Evolutionary conservation across 2,329 filamentous ascomycete genomes (phyloP), one percentile per base, ranked within the genome.

Genomic region (Lasiodiplodia hormozganensis): DNA sequence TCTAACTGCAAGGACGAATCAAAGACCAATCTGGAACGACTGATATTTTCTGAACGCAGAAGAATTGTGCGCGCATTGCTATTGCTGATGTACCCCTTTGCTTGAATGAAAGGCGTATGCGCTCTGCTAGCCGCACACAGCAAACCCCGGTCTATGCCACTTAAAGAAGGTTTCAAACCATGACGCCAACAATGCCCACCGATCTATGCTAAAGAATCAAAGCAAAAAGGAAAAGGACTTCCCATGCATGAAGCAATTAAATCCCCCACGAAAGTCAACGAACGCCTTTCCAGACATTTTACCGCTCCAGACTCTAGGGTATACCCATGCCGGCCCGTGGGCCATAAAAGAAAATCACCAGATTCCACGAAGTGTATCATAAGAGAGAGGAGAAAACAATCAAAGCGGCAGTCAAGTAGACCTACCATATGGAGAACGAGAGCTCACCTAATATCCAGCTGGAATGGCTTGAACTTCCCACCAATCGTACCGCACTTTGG

Each of bases 381-480:
- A 49, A 56, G 34, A 36, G 31, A 58, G 31, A 67, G 53, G 36
- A 28, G 34, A 16, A 47, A 36, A 52, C n/a, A 65, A 38, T 52
- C 25, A 38, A 23, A 31, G 49, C 54, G 23, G 62, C 36, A 21
- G 38, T 57, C 28, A 49, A 36, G 11, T 14, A 28, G 51, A 68
- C 56, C 57, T 68, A 62, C 57, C 49, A 38, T 49, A 18, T 31
- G 23, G 25, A 47, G 47, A 38, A 23, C 21, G n/a, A 60, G 16
- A 38, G 38, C 68, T 88, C 82, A 93, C 84, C 90, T 85, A 71
- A 96, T 90, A 76, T 95, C 92, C 76, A 96, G 84, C 81, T 94
- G 91, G 80, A 96, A 94, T 52, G 91, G 91, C 81, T 95, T 95
- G 81, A 93, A 95, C 70, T 89, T 88, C 65, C 90, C 91, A 67